Evolutionary conservation across 2,329 filamentous ascomycete species (phyloP).

Genomic region (Ascochyta pisi): DNA sequence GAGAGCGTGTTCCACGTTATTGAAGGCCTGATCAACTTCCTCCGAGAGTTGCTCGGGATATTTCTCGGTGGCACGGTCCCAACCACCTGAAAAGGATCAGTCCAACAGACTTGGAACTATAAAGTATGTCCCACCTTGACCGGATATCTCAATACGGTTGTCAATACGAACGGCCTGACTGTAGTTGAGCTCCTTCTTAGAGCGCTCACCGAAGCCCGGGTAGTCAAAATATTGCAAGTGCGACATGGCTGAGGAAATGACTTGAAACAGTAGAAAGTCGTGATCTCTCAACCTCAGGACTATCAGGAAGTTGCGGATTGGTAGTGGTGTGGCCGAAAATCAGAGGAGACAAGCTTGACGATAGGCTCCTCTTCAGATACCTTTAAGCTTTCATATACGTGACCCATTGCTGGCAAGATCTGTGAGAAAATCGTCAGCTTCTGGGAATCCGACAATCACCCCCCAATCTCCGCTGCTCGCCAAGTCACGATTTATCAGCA

Average conservation of each 20-base stretch:
- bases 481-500: background rate
- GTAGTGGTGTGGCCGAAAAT: background rate
- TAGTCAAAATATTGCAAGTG: background rate
- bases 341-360: background rate
- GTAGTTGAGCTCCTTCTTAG: background rate
- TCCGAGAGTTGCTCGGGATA: conserved; percentile 24
- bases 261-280: background rate
- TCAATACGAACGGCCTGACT: conserved; percentile 32
- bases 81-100: conserved; percentile 27
- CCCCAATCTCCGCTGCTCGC: background rate
- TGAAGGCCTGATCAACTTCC: conserved; percentile 54
- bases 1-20: conserved; percentile 61
- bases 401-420: background rate
- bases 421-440: background rate
- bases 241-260: background rate
- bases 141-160: conserved; percentile 34
- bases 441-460: background rate
- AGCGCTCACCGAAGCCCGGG: background rate
- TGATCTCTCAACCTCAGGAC: background rate
- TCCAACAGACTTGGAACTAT: background rate
- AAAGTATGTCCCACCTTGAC: conserved; percentile 28
- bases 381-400: background rate
- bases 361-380: background rate
- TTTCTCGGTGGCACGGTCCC: conserved; percentile 31
- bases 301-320: background rate